phyloP scores from a whole-genome alignment of 495 filamentous ascomycete species.

The Rostrohypoxylon terebratum region DNA sequence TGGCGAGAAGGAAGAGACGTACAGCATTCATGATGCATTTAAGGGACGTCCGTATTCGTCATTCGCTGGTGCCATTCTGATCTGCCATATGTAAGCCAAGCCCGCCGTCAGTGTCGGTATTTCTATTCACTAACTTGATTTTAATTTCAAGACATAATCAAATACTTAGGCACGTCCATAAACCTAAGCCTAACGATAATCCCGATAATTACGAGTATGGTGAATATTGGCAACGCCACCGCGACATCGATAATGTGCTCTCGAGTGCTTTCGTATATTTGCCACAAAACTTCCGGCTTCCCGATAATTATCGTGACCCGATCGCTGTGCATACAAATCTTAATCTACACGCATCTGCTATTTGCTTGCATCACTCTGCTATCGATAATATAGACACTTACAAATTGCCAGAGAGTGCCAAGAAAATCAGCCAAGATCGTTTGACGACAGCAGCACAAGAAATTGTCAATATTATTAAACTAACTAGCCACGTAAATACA shows the following conservation, averaged over 20 bases:
- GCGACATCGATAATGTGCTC: constrained; percentile 59
- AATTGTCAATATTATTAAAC: constrained; percentile 58
- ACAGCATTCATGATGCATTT: constrained; percentile 53
- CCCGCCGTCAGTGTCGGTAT: not conserved
- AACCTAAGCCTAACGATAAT: constrained; percentile 52
- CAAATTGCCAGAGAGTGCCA: constrained; percentile 49
- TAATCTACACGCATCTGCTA: constrained; percentile 58
- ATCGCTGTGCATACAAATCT: constrained; percentile 58
- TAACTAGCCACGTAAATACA: constrained; percentile 48
- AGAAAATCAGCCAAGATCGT: constrained; percentile 50
- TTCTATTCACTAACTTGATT: constrained; percentile 18
- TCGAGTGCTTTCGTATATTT: constrained; percentile 62
- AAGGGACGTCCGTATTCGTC: constrained; percentile 53
- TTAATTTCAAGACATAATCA: constrained; percentile 47
- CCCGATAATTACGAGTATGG: constrained; percentile 56
- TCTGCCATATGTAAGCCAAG: constrained; percentile 50
- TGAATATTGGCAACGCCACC: constrained; percentile 59
- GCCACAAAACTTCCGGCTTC: constrained; percentile 56
- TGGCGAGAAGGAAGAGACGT: constrained; percentile 50
- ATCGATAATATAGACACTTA: constrained; percentile 55
- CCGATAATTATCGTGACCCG: constrained; percentile 51
- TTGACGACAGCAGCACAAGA: constrained; percentile 55
- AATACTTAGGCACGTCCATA: constrained; percentile 58
- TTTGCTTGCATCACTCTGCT: constrained; percentile 59
- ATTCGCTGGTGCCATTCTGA: constrained; percentile 55